Percentiles rank a stretch among this genome's conserved stretches.
Evolutionary conservation across 768 basidiomycete genomes (phyloP).

Genomic region (Sarcodon sp.): DNA sequence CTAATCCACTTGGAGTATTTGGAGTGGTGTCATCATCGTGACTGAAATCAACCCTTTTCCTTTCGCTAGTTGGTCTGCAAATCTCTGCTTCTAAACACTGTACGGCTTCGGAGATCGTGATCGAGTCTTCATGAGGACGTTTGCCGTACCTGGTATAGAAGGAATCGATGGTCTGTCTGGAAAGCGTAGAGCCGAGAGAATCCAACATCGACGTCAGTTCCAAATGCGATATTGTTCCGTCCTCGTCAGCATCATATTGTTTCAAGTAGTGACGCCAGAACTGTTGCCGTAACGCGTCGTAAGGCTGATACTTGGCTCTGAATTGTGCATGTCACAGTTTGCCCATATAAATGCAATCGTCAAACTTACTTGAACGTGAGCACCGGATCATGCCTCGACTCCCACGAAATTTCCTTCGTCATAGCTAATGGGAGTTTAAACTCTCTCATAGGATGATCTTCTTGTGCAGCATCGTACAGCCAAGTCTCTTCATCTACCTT

Average conservation of each 20-base stretch:
- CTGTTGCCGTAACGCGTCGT: conserved; percentile 77
- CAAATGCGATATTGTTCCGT: conserved; percentile 55
- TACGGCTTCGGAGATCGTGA: conserved; percentile 73
- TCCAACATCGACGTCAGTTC: conserved; percentile 95
- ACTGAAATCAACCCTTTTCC: conserved; percentile 45
- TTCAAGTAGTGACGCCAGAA: conserved; percentile 86
- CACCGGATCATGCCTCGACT: conserved; percentile 55
- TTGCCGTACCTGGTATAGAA: conserved; percentile 73
- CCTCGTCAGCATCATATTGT: conserved; percentile 87
- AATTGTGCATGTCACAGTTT: conserved; percentile 4
- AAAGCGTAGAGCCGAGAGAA: conserved; percentile 90
- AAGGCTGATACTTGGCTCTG: conserved; percentile 92
- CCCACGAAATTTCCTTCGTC: conserved; percentile 56
- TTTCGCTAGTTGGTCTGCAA: conserved; percentile 57
- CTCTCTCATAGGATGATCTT: conserved; percentile 39
- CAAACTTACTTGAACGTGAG: conserved; percentile 49
- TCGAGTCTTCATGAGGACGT: conserved; percentile 48
- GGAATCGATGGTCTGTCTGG: conserved; percentile 57
- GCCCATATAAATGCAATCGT: neutral
- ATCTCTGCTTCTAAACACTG: conserved; percentile 79
- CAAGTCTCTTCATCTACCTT: conserved; percentile 38
- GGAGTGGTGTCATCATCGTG: conserved; percentile 30
- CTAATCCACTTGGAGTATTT: conserved; percentile 31
- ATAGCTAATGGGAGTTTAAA: conserved; percentile 53
- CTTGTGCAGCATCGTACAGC: conserved; percentile 26